Evolutionary conservation across 192 early-diverging fungal genomes (phyloP).

Genomic region (Funneliformis mosseae): DNA sequence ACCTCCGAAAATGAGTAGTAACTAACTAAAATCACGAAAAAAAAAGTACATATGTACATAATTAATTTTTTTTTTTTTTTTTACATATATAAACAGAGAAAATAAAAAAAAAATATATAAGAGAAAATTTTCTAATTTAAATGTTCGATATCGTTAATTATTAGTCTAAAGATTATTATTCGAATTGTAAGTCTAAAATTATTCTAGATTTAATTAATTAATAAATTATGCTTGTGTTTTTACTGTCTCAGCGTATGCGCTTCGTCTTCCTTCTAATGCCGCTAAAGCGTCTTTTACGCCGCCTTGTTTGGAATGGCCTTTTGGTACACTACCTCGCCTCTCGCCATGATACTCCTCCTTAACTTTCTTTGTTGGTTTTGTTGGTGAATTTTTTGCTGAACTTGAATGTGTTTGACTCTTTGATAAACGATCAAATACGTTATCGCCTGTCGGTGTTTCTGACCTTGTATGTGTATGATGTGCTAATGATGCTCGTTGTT

Average conservation of each 20-base stretch:
- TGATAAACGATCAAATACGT: conserved; percentile 30
- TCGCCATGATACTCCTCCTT: neutral
- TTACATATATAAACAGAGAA: no score
- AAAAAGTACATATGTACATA: no score
- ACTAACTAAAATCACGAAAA: no score
- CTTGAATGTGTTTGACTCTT: conserved; percentile 12
- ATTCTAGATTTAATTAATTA: neutral
- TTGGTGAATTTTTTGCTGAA: conserved; percentile 5
- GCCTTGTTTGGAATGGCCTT: neutral
- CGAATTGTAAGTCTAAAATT: neutral
- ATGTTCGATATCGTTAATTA: no score
- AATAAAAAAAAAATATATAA: no score
- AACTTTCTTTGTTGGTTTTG: neutral
- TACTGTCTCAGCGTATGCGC: neutral
- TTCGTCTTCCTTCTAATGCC: conserved; percentile 4
- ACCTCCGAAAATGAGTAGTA: no score
- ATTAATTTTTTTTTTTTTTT: no score
- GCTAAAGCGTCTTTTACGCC: neutral
- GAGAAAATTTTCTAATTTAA: no score
- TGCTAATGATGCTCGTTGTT: neutral
- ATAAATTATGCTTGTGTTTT: neutral
- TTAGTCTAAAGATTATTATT: no score
- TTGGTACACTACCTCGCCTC: neutral
- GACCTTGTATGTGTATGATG: conserved; percentile 26
- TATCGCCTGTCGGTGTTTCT: neutral